Base-by-base conservation (phyloP, 768 basidiomycete genomes). In the Leccinum obscurum region DNA sequence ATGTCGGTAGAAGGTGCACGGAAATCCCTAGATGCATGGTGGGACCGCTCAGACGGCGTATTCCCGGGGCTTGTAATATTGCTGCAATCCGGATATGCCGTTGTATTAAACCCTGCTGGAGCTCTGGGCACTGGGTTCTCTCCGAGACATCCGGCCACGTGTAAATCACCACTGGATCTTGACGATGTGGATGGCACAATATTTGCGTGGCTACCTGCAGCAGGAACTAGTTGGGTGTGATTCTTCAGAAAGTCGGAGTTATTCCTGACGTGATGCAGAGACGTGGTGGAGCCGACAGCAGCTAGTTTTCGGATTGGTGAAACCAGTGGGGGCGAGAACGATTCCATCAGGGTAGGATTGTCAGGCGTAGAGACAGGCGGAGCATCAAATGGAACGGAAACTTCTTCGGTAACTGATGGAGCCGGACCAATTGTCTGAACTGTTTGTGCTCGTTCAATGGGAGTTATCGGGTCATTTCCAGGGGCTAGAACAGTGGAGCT, bases 21-120 rank as follows among this genome's bases (percentile, higher is more conserved):
- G 35, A 55, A 41, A 17, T 4, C 55, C 15, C 26, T 20, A 1
- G 15, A 15, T 11, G 6, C 54, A 52, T 44, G 46, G 17, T 26
- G 44, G 39, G 57, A 52, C 24, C 17, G 39, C 56, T 51, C 49
- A 34, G 41, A 53, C 1, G 57, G 55, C 3, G 57, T 59, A 52
- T 54, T 53, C 6, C 46, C 56, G 11, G 64, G 71, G 46, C 66
- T 69, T n/a, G 71, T 69, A 17, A 71, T 59, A 37, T 57, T 62
- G 58, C 66, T 66, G 51, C 49, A 28, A 50, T 63, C 60, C 14
- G 46, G 37, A 22, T 32, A 26, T 20, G 35, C 3, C 20, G 50
- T 48, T 10, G 48, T 52, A 59, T 62, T 52, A 58, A 57, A 48
- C 48, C 58, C 63, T 61, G 56, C 59, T 52, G 61, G 56, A 5